phyloP scores from a whole-genome alignment of 1,139 yeast genomes.

The Pichia sp. region DNA sequence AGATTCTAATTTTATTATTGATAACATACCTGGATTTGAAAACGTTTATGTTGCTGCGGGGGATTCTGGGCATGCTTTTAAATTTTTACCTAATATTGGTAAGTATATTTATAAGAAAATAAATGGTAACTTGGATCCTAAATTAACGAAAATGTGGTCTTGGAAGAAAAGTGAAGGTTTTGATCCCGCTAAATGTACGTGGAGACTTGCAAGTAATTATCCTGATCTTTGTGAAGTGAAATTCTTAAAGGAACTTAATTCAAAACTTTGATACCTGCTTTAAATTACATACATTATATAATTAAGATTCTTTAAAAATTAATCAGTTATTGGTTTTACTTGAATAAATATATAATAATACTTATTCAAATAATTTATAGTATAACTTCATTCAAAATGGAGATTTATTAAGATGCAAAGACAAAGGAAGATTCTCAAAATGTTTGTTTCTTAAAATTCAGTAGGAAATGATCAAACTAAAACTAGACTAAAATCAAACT shows the following conservation, averaged over 20 bases:
- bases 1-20: slow-evolving; percentile 38
- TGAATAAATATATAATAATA: no score
- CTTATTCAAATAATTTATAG: no score
- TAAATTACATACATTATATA: no score
- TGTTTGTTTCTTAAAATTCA: no score
- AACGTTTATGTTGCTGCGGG: slow-evolving; percentile 33
- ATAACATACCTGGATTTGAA: slow-evolving; percentile 31
- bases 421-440: no score
- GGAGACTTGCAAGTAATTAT: slow-evolving; percentile 29
- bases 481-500: no score
- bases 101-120: slow-evolving; percentile 30
- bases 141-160: slow-evolving; percentile 28
- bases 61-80: slow-evolving; percentile 41
- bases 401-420: no score
- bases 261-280: background rate
- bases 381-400: no score
- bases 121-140: slow-evolving; percentile 27
- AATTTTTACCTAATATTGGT: slow-evolving; percentile 40
- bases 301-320: no score
- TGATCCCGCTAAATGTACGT: slow-evolving; percentile 29
- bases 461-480: no score
- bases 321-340: no score
- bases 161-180: slow-evolving; percentile 28
- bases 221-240: slow-evolving; percentile 31
- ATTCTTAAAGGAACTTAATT: slow-evolving; percentile 12